These are phyloP conservation scores for Drosera spatulata DNA, from an alignment of 179 eudicot genomes.

Conservation along the genomic window DNA sequence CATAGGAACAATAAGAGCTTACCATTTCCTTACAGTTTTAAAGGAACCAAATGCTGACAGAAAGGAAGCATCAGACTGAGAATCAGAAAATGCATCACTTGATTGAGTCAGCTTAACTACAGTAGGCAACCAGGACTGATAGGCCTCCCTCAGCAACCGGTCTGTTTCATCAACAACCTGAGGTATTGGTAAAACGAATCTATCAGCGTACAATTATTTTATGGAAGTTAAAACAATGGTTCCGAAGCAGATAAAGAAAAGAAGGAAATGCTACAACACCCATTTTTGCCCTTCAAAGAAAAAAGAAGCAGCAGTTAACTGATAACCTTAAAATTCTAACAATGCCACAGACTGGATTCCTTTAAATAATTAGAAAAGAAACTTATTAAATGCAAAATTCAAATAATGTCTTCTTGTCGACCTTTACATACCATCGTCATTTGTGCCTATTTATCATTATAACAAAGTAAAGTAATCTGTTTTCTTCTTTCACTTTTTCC, in stretches of 20 bases:
- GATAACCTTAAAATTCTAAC: background rate
- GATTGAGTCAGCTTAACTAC: slow-evolving; percentile 56
- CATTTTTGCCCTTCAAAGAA: background rate
- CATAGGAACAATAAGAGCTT: slow-evolving; percentile 16
- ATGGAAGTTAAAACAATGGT: background rate
- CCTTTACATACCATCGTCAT: too few species aligned
- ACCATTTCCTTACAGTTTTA: slow-evolving; percentile 71
- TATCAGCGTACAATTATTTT: background rate
- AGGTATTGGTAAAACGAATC: background rate
- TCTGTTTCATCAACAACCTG: slow-evolving; percentile 99
- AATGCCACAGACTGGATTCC: too few species aligned
- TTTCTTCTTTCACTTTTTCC: too few species aligned
- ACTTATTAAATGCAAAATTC: too few species aligned
- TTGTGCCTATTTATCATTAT: too few species aligned
- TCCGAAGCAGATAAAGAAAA: background rate
- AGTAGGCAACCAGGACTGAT: slow-evolving; percentile 94
- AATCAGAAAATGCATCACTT: slow-evolving; percentile 21
- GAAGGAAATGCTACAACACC: background rate
- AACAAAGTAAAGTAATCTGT: too few species aligned
- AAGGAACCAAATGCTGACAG: slow-evolving; percentile 42
- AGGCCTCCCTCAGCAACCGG: slow-evolving; percentile 81
- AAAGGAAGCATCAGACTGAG: slow-evolving; percentile 14
- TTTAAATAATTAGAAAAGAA: too few species aligned
- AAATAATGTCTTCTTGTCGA: too few species aligned
- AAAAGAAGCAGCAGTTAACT: background rate